Percentiles rank a stretch among this genome's conserved stretches.
phyloP scores from a whole-genome alignment of 2,329 filamentous ascomycete genomes.

The Phyllosticta capitalensis region DNA sequence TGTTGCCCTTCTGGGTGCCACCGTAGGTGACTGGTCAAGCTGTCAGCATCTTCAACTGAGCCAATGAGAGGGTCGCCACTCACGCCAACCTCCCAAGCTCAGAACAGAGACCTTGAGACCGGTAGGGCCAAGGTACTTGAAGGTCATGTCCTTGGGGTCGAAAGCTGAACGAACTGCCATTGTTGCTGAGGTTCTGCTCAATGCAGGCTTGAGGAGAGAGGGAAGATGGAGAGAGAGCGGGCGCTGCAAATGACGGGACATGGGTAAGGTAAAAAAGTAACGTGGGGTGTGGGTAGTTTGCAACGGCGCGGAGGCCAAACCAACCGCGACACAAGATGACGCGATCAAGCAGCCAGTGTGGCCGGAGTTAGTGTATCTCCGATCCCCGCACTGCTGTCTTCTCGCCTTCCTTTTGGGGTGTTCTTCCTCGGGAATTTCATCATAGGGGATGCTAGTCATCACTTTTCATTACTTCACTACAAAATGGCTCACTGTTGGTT shows the following conservation, averaged over 20 bases:
- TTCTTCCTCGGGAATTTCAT: neutral
- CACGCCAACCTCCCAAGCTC: slow-evolving; percentile 37
- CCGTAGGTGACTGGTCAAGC: slow-evolving; percentile 31
- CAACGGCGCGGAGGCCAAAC: neutral
- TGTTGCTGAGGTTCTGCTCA: neutral
- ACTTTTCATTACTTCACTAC: neutral
- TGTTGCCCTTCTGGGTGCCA: slow-evolving; percentile 40
- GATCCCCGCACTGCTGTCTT: slow-evolving; percentile 3
- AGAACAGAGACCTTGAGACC: slow-evolving; percentile 43
- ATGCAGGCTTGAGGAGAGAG: neutral
- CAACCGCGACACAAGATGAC: neutral
- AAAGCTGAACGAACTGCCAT: slow-evolving; percentile 36
- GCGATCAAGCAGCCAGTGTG: neutral
- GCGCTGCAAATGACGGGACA: neutral
- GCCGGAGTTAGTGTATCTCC: slow-evolving; percentile 3
- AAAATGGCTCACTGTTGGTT: neutral
- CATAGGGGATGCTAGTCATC: neutral
- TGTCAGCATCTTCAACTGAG: neutral
- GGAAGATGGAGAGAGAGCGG: neutral
- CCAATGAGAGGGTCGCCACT: slow-evolving; percentile 4
- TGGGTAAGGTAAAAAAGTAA: neutral
- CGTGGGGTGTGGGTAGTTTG: neutral
- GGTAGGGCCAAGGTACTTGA: slow-evolving; percentile 36
- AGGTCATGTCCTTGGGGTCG: slow-evolving; percentile 41
- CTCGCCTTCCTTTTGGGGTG: no score